Evolutionary conservation across 345 rosid species (phyloP).

Genomic region (Eutrema heterophyllum): DNA sequence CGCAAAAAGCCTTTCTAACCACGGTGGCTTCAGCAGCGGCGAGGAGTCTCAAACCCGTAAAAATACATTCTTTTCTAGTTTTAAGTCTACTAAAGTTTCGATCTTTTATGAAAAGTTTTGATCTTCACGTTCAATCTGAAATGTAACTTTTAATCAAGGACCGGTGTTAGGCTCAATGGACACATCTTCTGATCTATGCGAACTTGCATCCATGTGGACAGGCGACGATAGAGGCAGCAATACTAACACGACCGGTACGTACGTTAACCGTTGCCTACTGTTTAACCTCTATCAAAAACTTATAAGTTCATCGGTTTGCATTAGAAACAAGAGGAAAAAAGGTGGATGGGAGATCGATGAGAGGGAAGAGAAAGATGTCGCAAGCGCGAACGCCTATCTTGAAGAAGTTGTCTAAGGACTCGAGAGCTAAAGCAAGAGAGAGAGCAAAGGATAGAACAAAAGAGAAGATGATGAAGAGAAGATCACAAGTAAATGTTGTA

Average conservation of each 20-base stretch:
- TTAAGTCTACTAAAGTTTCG: neutral
- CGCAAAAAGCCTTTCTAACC: constrained; percentile 7
- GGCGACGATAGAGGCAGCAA: constrained; percentile 21
- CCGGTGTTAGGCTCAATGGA: constrained; percentile 19
- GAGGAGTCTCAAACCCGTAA: constrained; percentile 31
- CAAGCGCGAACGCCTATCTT: constrained; percentile 17
- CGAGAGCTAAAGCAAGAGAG: constrained; percentile 58
- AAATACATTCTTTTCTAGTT: neutral
- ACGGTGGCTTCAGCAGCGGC: constrained; percentile 20
- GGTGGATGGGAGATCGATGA: constrained; percentile 24
- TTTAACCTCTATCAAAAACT: neutral
- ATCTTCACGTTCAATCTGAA: neutral
- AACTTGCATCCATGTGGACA: constrained; percentile 29
- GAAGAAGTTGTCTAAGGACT: constrained; percentile 40
- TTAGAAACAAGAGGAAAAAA: constrained; percentile 20
- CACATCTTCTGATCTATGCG: constrained; percentile 22
- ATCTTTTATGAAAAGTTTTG: neutral
- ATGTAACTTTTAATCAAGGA: neutral
- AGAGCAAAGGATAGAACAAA: constrained; percentile 68
- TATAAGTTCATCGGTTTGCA: neutral
- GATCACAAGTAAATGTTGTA: constrained; percentile 13
- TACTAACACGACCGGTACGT: constrained; percentile 19
- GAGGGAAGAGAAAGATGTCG: constrained; percentile 25
- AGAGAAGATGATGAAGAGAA: constrained; percentile 37
- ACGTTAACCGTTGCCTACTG: neutral